These are phyloP conservation scores for Xylogone sp. DNA, from an alignment of 2,329 filamentous ascomycete species.

Conservation along the genomic window DNA sequence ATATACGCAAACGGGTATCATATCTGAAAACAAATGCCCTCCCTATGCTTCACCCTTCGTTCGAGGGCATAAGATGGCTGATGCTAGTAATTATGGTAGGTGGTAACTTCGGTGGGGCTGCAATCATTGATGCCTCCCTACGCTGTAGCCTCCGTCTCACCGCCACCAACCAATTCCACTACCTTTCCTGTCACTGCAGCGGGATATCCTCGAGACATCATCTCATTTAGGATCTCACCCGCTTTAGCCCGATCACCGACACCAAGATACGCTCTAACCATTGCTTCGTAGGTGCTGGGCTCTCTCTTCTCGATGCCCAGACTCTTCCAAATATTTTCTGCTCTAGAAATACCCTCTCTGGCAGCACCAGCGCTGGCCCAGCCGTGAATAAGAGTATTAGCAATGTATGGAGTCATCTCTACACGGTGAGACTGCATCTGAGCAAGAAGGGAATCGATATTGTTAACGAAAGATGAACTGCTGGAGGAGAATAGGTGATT, in stretches of 20 bases:
- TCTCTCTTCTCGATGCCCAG: conserved; percentile 78
- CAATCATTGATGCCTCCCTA: too few species aligned
- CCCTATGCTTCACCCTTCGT: not conserved
- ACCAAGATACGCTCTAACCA: conserved; percentile 89
- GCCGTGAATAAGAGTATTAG: conserved; percentile 95
- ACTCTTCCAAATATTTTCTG: conserved; percentile 73
- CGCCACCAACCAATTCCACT: conserved; percentile 75
- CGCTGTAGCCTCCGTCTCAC: conserved; percentile 22
- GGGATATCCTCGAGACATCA: conserved; percentile 86
- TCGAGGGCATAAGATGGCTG: too few species aligned
- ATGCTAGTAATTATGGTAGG: too few species aligned
- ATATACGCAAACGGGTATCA: conserved; percentile 28
- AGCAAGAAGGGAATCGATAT: conserved; percentile 59
- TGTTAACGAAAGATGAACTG: not conserved
- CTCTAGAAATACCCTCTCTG: conserved; percentile 75
- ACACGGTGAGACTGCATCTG: conserved; percentile 73
- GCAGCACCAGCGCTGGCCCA: conserved; percentile 64
- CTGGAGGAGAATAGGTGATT: conserved; percentile 82
- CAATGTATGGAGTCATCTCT: conserved; percentile 93
- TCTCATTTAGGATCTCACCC: conserved; percentile 79
- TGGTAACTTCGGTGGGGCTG: too few species aligned
- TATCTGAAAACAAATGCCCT: conserved; percentile 21
- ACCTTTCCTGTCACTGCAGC: conserved; percentile 91
- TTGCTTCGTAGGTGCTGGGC: conserved; percentile 97
- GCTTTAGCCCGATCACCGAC: conserved; percentile 76